Percentiles rank a stretch among this genome's conserved stretches.
phyloP scores from a whole-genome alignment of 768 basidiomycete species.

The Mycena olivaceomarginata region DNA sequence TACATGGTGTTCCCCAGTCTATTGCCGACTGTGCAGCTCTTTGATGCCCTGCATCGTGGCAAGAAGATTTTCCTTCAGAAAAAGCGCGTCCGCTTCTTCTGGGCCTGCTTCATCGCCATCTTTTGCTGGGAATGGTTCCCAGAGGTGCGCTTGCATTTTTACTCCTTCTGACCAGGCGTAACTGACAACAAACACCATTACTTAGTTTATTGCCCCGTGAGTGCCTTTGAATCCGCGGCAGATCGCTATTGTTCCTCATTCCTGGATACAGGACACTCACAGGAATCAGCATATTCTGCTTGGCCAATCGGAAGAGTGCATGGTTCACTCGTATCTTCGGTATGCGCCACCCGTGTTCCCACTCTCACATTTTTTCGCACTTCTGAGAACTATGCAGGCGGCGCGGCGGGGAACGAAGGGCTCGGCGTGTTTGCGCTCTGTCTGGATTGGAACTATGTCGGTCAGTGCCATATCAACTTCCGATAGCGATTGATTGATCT shows the following conservation, averaged over 20 bases:
- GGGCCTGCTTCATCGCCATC: conserved; percentile 69
- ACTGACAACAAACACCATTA: no score
- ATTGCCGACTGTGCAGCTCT: conserved; percentile 60
- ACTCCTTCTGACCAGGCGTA: not conserved
- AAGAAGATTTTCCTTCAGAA: conserved; percentile 64
- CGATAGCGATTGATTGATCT: not conserved
- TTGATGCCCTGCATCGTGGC: conserved; percentile 68
- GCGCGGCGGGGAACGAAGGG: conserved; percentile 77
- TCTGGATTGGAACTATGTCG: conserved; percentile 78
- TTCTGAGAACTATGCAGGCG: conserved; percentile 53
- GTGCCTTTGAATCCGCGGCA: not conserved
- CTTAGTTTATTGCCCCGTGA: conserved; percentile 30
- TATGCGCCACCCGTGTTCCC: conserved; percentile 27
- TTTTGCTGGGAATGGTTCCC: conserved; percentile 76
- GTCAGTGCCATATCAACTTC: not conserved
- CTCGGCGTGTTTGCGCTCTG: conserved; percentile 76
- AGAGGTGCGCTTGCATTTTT: conserved; percentile 44
- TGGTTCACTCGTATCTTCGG: conserved; percentile 75
- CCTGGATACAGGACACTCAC: conserved; percentile 61
- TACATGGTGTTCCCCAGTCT: conserved; percentile 68
- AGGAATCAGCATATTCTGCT: conserved; percentile 76
- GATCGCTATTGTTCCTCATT: not conserved
- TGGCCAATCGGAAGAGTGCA: conserved; percentile 68
- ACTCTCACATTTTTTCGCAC: not conserved
- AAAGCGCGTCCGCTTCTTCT: conserved; percentile 76